Percentiles rank a stretch among this genome's conserved stretches.
Conservation (phyloP, 805 yeast species). For the Wickerhamiella alocasiicola region DNA sequence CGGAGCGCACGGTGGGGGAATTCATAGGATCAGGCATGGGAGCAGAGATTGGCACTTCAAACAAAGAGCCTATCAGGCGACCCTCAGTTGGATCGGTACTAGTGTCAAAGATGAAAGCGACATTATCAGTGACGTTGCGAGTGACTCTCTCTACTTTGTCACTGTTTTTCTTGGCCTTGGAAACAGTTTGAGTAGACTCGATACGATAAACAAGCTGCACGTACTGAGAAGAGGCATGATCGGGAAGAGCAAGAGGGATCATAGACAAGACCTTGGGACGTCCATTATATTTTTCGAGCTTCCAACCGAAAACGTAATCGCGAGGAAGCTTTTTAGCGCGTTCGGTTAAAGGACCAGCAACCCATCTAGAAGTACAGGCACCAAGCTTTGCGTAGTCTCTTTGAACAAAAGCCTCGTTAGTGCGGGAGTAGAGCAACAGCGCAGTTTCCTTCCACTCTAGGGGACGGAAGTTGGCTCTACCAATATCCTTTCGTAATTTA, state of each 20-base stretch:
- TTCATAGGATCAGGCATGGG: conserved; percentile 26
- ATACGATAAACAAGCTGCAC: conserved; percentile 53
- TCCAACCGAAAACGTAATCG: conserved; percentile 57
- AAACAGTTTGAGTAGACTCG: conserved; percentile 48
- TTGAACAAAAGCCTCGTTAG: conserved; percentile 71
- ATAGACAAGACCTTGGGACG: conserved; percentile 64
- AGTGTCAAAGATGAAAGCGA: conserved; percentile 51
- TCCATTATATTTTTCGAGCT: conserved; percentile 51
- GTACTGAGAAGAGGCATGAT: conserved; percentile 36
- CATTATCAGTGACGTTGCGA: conserved; percentile 47
- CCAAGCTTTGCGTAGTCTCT: conserved; percentile 36
- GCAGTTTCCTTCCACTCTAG: conserved; percentile 77
- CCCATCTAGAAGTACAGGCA: conserved; percentile 46
- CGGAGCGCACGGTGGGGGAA: conserved; percentile 20
- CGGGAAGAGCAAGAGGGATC: conserved; percentile 52
- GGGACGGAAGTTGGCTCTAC: conserved; percentile 28
- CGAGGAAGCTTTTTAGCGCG: conserved; percentile 47
- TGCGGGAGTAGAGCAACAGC: conserved; percentile 58
- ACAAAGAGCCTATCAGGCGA: conserved; percentile 51
- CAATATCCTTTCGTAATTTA: conserved; percentile 21
- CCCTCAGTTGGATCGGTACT: conserved; percentile 38
- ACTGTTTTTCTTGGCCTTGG: conserved; percentile 35
- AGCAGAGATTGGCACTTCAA: conserved; percentile 36
- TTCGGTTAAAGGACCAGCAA: conserved; percentile 41
- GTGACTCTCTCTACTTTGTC: conserved; percentile 36